phyloP scores from a whole-genome alignment of 2,329 filamentous ascomycete genomes.

The Bimuria novae-zelandiae region DNA sequence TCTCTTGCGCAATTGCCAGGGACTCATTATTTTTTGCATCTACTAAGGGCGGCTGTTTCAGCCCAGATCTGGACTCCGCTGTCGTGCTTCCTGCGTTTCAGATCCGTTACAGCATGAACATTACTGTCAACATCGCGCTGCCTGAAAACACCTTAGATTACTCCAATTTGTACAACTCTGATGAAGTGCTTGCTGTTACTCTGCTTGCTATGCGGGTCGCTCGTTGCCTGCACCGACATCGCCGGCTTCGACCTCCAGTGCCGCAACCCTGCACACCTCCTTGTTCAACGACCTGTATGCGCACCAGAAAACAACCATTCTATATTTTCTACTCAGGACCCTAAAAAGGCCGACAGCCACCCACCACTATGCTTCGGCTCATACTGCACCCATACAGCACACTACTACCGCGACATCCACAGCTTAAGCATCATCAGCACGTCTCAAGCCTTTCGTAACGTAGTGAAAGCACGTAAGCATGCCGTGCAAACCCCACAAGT shows the following conservation, averaged over 20 bases:
- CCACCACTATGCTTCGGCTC: conserved; percentile 19
- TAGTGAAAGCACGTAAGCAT: conserved; percentile 15
- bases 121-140: background rate
- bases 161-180: background rate
- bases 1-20: no score
- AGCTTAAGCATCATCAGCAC: conserved; percentile 28
- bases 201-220: background rate
- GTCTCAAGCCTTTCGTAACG: conserved; percentile 20
- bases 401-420: conserved; percentile 15
- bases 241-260: background rate
- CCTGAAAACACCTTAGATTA: background rate
- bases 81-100: background rate
- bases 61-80: background rate
- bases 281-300: conserved; percentile 3
- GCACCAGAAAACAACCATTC: background rate
- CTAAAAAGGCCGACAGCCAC: conserved; percentile 11
- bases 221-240: background rate
- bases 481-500: background rate
- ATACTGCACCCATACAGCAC: conserved; percentile 27
- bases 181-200: background rate
- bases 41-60: no score
- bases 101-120: background rate
- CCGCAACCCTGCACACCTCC: conserved; percentile 14
- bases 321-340: background rate
- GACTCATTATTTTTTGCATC: no score